Evolutionary conservation across 257 asterid genomes (phyloP).

Genomic region (Solanum rostratum): DNA sequence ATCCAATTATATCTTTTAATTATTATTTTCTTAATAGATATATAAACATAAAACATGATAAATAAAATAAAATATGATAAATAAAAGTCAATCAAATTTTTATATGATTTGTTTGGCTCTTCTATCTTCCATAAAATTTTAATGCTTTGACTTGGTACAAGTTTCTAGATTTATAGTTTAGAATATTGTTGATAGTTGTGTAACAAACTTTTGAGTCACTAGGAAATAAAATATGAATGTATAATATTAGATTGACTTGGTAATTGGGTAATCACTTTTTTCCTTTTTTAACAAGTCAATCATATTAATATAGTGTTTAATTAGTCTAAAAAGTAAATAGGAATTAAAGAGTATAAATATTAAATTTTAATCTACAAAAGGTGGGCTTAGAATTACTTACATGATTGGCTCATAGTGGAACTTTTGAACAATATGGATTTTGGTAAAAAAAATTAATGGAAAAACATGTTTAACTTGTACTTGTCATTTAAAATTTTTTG

Average conservation of each 20-base stretch:
- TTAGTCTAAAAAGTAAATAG: not conserved
- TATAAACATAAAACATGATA: not conserved
- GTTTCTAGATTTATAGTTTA: not conserved
- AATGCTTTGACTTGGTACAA: not conserved
- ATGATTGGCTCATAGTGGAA: not conserved
- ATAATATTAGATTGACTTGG: not conserved
- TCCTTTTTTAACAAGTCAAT: not conserved
- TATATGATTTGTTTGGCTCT: not conserved
- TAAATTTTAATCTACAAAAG: not conserved
- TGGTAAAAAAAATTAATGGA: not conserved
- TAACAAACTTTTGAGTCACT: not conserved
- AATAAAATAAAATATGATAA: not conserved
- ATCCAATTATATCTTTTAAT: too few species aligned
- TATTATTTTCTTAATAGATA: too few species aligned
- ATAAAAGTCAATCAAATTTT: not conserved
- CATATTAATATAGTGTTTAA: not conserved
- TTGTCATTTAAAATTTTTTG: too few species aligned
- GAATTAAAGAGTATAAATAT: not conserved
- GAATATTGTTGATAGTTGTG: not conserved
- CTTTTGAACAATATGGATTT: not conserved
- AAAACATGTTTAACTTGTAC: not conserved
- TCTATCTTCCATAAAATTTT: not conserved
- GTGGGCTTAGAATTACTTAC: not conserved
- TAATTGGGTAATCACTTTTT: not conserved
- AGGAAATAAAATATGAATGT: not conserved